These are phyloP conservation scores for Endogone sp. DNA, from an alignment of 192 early-diverging fungal genomes.

Conservation along the genomic window DNA sequence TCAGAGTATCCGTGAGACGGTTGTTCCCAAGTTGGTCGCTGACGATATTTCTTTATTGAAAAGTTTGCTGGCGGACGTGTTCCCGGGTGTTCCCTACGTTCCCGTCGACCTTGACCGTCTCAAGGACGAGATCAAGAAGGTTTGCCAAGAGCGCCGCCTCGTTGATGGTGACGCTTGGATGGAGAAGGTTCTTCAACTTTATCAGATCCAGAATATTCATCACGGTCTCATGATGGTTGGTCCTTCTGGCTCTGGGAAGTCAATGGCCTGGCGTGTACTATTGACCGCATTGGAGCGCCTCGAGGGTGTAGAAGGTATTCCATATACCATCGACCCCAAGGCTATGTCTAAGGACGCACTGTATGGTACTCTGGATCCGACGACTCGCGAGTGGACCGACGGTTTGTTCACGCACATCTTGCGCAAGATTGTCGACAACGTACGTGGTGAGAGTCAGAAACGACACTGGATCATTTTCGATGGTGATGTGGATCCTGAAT, in stretches of 20 bases:
- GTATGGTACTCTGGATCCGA: slow-evolving; percentile 94
- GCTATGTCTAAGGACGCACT: slow-evolving; percentile 95
- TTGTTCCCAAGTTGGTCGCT: slow-evolving; percentile 97
- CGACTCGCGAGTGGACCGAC: slow-evolving; percentile 99
- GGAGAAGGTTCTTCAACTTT: slow-evolving; percentile 96
- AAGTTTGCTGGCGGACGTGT: slow-evolving; percentile 87
- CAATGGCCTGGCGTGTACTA: slow-evolving; percentile 89
- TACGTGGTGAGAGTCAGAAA: slow-evolving; percentile 88
- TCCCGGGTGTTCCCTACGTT: slow-evolving; percentile 84
- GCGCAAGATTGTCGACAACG: slow-evolving; percentile 97
- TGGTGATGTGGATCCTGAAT: slow-evolving; percentile 99
- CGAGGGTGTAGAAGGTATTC: slow-evolving; percentile 86
- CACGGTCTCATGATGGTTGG: slow-evolving; percentile 99
- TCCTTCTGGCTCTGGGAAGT: slow-evolving; percentile 95
- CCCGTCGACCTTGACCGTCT: slow-evolving; percentile 77
- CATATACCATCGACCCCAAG: slow-evolving; percentile 98
- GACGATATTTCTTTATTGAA: slow-evolving; percentile 89
- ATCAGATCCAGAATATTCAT: slow-evolving; percentile 97
- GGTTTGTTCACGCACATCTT: slow-evolving; percentile 97
- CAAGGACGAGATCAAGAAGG: slow-evolving; percentile 65
- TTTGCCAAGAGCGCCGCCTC: slow-evolving; percentile 71
- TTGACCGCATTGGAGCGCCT: slow-evolving; percentile 84
- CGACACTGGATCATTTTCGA: slow-evolving; percentile 99
- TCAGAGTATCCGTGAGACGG: slow-evolving; percentile 94
- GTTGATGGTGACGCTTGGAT: slow-evolving; percentile 82